Conservation (phyloP, 148 eudicot genomes). For the Rhododendron henanense region DNA sequence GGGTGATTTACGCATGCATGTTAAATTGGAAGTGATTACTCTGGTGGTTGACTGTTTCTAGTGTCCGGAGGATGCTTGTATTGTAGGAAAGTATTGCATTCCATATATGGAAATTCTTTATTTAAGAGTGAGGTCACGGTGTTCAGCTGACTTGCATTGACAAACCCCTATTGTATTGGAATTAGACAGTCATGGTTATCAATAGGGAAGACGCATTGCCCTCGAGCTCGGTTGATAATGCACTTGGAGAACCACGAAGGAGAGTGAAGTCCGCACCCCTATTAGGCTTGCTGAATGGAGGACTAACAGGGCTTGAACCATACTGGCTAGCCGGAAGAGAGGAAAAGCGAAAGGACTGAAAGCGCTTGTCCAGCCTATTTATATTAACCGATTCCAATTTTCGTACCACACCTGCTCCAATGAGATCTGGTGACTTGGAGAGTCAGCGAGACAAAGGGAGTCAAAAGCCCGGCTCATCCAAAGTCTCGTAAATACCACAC, state of each 20-base stretch:
- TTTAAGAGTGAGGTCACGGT: not conserved
- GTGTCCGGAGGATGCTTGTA: not conserved
- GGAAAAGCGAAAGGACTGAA: too few relatives aligned
- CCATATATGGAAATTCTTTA: not conserved
- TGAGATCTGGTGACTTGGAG: not conserved
- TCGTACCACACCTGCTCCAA: not conserved
- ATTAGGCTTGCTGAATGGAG: not conserved
- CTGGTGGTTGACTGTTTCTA: not conserved
- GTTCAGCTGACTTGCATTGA: too few relatives aligned
- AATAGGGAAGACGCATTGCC: not conserved
- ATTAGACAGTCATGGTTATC: not conserved
- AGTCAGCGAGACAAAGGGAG: not conserved
- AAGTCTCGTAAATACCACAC: too few relatives aligned
- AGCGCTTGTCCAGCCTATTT: too few relatives aligned
- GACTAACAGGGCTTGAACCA: not conserved
- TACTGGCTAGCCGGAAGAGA: not conserved
- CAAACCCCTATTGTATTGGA: too few relatives aligned
- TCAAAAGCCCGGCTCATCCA: not conserved
- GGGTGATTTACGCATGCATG: not conserved
- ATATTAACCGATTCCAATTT: too few relatives aligned
- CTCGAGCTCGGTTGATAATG: too few relatives aligned
- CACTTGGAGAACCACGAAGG: too few relatives aligned
- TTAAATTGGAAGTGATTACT: not conserved
- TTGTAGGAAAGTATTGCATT: not conserved
- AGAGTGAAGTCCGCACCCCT: too few relatives aligned